Evolutionary conservation across 2,329 filamentous ascomycete genomes (phyloP), one percentile per base, ranked within the genome.

Genomic region (Phialophora expanda): DNA sequence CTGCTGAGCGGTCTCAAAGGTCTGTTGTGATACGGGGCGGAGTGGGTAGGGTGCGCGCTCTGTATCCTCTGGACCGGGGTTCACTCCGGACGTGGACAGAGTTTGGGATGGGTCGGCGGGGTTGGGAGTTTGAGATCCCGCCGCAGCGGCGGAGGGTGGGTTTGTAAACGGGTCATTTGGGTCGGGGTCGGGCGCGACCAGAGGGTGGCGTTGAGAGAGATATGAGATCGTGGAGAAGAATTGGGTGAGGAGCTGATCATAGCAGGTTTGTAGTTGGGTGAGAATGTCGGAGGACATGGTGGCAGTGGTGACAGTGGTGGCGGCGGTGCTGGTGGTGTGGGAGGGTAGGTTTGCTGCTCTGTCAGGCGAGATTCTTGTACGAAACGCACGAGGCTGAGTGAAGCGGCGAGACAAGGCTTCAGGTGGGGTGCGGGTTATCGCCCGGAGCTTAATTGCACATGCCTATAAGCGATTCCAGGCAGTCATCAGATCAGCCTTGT

Each of bases 151-250:
- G 3, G 75, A 41, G 75, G 72, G 1, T 76, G 79, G 32, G 76
- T 77, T 62, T 75, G 74, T 66, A 73, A 68, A 54, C 72, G 73
- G 66, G 75, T 72, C 64, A 73, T 72, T 51, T 68, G 69, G 17
- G 76, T 77, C 38, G 71, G 73, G 12, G 66, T 77, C 32, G 76
- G 78, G 62, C 75, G 76, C 51, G 75, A 72, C 55, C 4, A 79
- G 71, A 77, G 78, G 74, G 79, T 80, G 74, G 79, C 80, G 74
- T 80, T 82, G 64, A 75, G 74, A 78, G 64, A 83, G 76, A 72
- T 83, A 83, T 74, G 79, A 78, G 63, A 83, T 75, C 34, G 81
- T 82, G 62, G 81, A 80, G 74, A 82, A 83, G 78, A 82, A 82
- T 76, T 83, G 81, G 56, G 80, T 83, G 72, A 80, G 79, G 34